Base-by-base conservation (phyloP, 106 monocot species). In the Acanthochlamys bracteata region DNA sequence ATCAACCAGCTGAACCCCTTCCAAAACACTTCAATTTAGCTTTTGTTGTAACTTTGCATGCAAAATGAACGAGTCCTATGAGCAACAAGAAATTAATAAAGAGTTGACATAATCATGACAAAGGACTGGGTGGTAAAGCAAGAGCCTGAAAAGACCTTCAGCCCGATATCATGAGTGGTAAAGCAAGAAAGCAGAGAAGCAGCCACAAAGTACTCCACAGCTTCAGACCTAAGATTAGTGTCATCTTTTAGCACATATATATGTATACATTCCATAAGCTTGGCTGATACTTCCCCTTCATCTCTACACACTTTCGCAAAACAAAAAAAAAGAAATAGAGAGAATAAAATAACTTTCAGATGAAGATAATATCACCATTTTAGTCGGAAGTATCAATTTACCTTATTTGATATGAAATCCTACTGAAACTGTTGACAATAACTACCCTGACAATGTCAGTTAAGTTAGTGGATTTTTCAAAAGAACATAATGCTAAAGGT, bases 391-490 rank as follows among this genome's bases (percentile, higher is more conserved):
- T 43, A 46, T 45, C 45, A 33, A 49, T 15, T n/a, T 63, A 82
- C 94, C 84, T 84, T 59, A 91, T 53, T 22, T 74, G 61, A 64
- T 82, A 70, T 59, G 79, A 87, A 65, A 88, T 85, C 23, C 63
- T 68, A 71, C 63, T 39, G 74, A 96, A 96, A 4, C 78, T 82
- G 7, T 65, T 68, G 53, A 88, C 63, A 72, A 83, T 16, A 67
- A 85, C 71, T 27, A 73, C 84, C 65, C 79, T 83, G 49, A 88
- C 73, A 66, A 52, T 78, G 52, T 59, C 73, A 42, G 90, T 82
- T 78, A 83, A 88, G 82, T 96, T 90, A 51, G 96, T 55, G 91
- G 79, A 53, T 83, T 98, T 64, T 91, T 88, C 69, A 98, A 41
- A 55, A 98, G 78, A 42, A 76, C 69, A 60, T 98, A 83, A 70